Evolutionary conservation across 106 monocot genomes (phyloP).

Genomic region (Iris macrosiphon): DNA sequence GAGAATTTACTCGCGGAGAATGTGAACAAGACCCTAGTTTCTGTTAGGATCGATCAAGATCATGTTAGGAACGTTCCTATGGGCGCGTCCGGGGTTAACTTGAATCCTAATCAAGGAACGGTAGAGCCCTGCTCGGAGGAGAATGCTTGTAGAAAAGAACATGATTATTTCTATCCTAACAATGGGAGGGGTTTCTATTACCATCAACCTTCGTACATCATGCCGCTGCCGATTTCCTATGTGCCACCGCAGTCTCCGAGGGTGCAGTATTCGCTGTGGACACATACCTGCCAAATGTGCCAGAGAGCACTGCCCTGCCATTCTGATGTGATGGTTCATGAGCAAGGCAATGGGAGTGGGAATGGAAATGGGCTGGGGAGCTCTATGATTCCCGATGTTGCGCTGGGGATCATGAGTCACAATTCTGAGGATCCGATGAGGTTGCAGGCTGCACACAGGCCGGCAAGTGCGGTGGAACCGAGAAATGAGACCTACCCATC

Average conservation of each 20-base stretch:
- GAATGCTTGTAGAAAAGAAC: background rate
- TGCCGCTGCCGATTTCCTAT: constrained; percentile 9
- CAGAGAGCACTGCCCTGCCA: constrained; percentile 42
- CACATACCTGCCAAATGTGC: constrained; percentile 41
- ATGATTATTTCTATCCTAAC: no score
- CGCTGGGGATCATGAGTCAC: constrained; percentile 18
- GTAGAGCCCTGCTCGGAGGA: constrained; percentile 18
- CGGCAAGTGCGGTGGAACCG: constrained; percentile 1
- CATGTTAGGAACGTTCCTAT: background rate
- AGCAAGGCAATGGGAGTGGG: no score
- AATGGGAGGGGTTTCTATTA: constrained; percentile 1
- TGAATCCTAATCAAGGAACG: constrained; percentile 6
- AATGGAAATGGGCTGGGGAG: constrained; percentile 8
- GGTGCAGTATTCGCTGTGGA: constrained; percentile 11
- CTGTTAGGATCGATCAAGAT: background rate
- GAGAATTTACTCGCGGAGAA: no score
- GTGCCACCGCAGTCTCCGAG: background rate
- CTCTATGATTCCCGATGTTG: background rate
- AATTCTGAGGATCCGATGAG: constrained; percentile 26
- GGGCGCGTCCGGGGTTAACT: background rate
- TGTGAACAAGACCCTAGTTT: no score
- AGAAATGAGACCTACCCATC: constrained; percentile 18
- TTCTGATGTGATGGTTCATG: constrained; percentile 43
- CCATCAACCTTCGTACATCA: constrained; percentile 28
- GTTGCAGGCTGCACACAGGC: constrained; percentile 10